Evolutionary conservation across 2,329 filamentous ascomycete genomes (phyloP).

Genomic region (Penicillium sp.): DNA sequence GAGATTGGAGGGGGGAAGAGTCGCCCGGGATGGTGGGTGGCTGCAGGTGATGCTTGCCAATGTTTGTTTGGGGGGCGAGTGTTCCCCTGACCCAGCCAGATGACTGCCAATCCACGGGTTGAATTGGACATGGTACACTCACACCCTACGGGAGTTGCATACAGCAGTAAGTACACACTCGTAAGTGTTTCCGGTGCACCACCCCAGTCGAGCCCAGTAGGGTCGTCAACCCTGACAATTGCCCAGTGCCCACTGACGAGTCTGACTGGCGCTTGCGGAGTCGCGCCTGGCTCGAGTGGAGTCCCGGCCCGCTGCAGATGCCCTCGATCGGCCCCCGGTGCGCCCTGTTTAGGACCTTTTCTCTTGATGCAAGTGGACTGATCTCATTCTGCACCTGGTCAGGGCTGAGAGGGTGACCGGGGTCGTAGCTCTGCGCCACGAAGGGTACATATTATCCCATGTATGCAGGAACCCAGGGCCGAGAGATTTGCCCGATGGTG

Average conservation of each 20-base stretch:
- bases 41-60: constrained; percentile 11
- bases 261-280: too few species aligned
- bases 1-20: background rate
- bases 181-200: too few species aligned
- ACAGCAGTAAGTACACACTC: background rate
- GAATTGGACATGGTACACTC: background rate
- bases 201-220: background rate
- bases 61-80: background rate
- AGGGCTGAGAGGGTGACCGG: background rate
- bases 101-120: constrained; percentile 7
- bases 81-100: constrained; percentile 20
- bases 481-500: background rate
- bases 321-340: background rate
- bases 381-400: background rate
- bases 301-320: background rate
- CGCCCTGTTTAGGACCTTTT: background rate
- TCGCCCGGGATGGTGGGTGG: background rate
- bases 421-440: constrained; percentile 1
- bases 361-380: background rate
- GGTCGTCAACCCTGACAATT: background rate
- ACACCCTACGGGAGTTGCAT: background rate
- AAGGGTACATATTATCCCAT: background rate
- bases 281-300: background rate
- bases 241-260: background rate
- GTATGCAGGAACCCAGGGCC: constrained; percentile 13